Base-by-base conservation (phyloP, 495 filamentous ascomycete genomes). In the Penicillium arizonense region DNA sequence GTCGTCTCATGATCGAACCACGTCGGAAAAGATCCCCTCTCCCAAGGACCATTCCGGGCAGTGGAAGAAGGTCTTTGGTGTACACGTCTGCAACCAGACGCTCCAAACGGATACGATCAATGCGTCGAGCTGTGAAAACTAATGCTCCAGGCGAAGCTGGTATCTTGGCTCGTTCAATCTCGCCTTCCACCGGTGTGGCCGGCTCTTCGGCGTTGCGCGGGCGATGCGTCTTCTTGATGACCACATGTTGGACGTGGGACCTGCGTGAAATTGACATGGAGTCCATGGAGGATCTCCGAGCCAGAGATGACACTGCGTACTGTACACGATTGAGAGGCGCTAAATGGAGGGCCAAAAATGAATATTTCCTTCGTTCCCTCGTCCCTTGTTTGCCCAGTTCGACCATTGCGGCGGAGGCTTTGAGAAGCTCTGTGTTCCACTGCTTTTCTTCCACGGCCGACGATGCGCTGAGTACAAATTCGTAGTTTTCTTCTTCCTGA, bases 391-490 rank as follows among this genome's bases (percentile, higher is more conserved):
- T 61, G n/a, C 54, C 57, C 34, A 54, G 52, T 24, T 69, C 59
- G 1, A 55, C 46, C 38, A 67, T 44, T 30, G 56, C 49, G 14
- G 63, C 66, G 3, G 64, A 64, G 7, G 59, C 60, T 56, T 66
- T 73, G 41, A 74, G 53, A 13, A 73, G 67, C 42, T 71, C 71
- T 4, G 69, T 70, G 38, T 70, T 76, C 94, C 94, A 98, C 54
- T 85, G 77, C 44, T 80, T 74, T 67, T 95, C 90, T 61, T 98
- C 94, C 44, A 77, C 81, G 4, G 83, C 79, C 0, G 90, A 93
- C 56, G 91, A 96, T 35, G 91, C 93, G 61, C 89, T 96, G 61
- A 96, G 76, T 18, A 96, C 84, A 28, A 96, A 62, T 70, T 97
- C 94, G 64, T 87, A 94, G 16, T 89, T 79, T 36, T 86, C 84